A percentile compares a stretch with the other conserved stretches of the same genome.
Evolutionary conservation across 169 alveolate species (phyloP).

Genomic region (Babesia ovis): DNA sequence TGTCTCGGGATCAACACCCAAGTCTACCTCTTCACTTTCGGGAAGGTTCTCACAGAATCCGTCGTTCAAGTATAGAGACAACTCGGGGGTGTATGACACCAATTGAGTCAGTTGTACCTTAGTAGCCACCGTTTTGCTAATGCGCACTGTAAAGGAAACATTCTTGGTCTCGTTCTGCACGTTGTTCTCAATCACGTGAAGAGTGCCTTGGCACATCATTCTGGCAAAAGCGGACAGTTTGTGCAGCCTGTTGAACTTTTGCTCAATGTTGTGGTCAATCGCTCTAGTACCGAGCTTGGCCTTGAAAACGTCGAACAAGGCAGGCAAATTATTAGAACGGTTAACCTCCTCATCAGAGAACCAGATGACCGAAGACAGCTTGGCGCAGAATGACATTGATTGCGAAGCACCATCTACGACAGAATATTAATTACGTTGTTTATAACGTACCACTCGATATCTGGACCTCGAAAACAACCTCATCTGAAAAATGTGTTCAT

Average conservation of each 20-base stretch:
- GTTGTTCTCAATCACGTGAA: conserved; percentile 20
- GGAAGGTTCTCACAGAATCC: neutral
- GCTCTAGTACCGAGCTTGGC: conserved; percentile 18
- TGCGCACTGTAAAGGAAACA: neutral
- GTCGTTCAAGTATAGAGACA: conserved; percentile 17
- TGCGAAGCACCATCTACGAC: conserved; percentile 9
- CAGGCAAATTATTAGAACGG: conserved; percentile 6
- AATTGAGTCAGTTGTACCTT: neutral
- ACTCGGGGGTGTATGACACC: neutral
- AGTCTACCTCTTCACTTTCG: conserved; percentile 2
- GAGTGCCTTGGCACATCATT: conserved; percentile 15
- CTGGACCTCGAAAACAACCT: conserved; percentile 43
- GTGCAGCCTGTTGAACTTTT: neutral
- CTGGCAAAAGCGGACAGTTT: conserved; percentile 12
- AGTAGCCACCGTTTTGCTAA: neutral
- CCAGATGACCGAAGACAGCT: conserved; percentile 42
- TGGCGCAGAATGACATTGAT: conserved; percentile 29
- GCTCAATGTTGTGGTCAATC: neutral
- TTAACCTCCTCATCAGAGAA: conserved; percentile 41
- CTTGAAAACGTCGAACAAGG: conserved; percentile 19
- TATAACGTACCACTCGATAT: conserved; percentile 26
- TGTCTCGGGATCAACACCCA: neutral
- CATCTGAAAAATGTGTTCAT: conserved; percentile 3
- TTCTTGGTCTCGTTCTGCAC: conserved; percentile 38
- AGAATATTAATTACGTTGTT: neutral